Evolutionary conservation across 192 early-diverging fungal species (phyloP).

Genomic region (Bifiguratus adelaidae): DNA sequence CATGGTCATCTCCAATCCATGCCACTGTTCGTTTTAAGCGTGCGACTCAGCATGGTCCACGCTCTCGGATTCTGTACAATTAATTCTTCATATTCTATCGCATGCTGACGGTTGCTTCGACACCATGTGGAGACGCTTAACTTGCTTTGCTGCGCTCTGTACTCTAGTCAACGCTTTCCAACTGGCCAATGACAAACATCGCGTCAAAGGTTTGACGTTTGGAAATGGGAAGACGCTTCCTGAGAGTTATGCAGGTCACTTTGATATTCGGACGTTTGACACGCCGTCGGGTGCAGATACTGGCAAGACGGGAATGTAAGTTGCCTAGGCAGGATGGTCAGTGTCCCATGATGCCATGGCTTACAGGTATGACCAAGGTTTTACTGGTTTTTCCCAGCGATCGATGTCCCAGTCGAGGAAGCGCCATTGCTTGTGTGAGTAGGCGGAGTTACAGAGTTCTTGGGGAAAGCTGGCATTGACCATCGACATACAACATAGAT

Average conservation of each 20-base stretch:
- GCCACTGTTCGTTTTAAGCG: no score
- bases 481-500: constrained; percentile 11
- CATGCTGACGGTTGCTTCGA: no score
- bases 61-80: no score
- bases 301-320: constrained; percentile 26
- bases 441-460: background rate
- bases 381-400: constrained; percentile 77
- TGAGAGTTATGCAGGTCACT: constrained; percentile 47
- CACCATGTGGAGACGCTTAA: no score
- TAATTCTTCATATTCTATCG: no score
- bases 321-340: background rate
- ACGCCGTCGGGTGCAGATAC: constrained; percentile 19
- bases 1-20: no score
- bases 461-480: background rate
- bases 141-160: no score
- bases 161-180: no score
- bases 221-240: no score
- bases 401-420: constrained; percentile 36
- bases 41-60: no score
- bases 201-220: no score
- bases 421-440: constrained; percentile 58
- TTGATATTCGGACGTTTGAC: constrained; percentile 40
- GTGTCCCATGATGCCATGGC: background rate
- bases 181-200: no score
- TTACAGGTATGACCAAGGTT: constrained; percentile 17